Evolutionary conservation across 1,139 yeast genomes (phyloP), one percentile per base, ranked within the genome.

Genomic region (Geotrichum bryndzae): DNA sequence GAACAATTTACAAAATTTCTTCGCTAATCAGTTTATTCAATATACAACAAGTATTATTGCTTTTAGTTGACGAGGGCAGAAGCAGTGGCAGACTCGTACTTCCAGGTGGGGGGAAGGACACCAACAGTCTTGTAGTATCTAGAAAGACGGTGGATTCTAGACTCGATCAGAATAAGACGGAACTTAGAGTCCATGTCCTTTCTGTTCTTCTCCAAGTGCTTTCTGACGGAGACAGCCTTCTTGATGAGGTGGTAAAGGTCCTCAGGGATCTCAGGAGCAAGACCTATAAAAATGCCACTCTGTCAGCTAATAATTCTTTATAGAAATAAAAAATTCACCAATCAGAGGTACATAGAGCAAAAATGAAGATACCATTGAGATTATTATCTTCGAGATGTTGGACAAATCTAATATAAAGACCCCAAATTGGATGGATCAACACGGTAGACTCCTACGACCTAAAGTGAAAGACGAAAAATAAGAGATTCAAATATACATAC

Each of bases 151-250:
- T 94, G 99, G 85, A 94, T 94, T 90, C 99, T 91, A 71, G 98
- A 92, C 85, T 94, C 99, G 80, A 95, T 91, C 83, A 94, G 88
- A 94, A 94, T 94, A 79, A 94, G 90, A 88, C 99, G 91, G 96
- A 95, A 94, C 85, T 94, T 94, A 76, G 99, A 94, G 84, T 94
- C 99, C 88, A 94, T 92, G 85, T 94, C 99, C 87, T 94, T 95
- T 89, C 99, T 91, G 97, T 94, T 94, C 84, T 96, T 90, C 85
- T 95, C 99, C 81, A 94, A 89, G 84, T 94, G 99, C 90, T 95
- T 95, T 90, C 99, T 92, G 82, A 95, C 97, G 73, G 97, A 79
- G 77, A 94, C 98, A 80, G 99, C 99, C 88, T 94, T 94, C 92
- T 94, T 94, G 80, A 94, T 95, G 83, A 94, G 89, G 84, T 83